These are phyloP conservation scores for Pseudocercospora vitis DNA, from an alignment of 2,329 filamentous ascomycete species.

Conservation along the genomic window DNA sequence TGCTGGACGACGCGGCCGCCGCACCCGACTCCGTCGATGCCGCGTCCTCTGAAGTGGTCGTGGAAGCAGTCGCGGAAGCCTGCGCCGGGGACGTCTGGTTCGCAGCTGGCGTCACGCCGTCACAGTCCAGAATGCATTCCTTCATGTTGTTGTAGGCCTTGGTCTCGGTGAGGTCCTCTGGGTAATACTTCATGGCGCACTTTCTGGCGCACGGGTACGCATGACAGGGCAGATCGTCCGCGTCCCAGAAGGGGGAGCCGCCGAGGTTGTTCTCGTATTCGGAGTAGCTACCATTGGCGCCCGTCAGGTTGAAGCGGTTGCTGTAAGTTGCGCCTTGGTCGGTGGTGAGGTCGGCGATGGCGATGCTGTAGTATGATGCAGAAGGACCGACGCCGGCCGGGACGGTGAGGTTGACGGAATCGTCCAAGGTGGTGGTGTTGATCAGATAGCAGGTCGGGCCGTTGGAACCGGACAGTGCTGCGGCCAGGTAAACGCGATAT, in stretches of 20 bases:
- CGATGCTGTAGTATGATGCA: slow-evolving; percentile 36
- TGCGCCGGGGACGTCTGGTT: slow-evolving; percentile 21
- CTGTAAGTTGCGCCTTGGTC: slow-evolving; percentile 28
- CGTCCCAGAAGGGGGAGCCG: slow-evolving; percentile 35
- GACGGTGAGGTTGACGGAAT: slow-evolving; percentile 35
- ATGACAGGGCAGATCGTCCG: slow-evolving; percentile 33
- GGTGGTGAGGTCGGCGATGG: slow-evolving; percentile 31
- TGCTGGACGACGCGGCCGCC: slow-evolving; percentile 9
- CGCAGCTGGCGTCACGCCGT: slow-evolving; percentile 28
- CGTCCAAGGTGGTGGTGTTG: slow-evolving; percentile 35
- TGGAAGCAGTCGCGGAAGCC: slow-evolving; percentile 6
- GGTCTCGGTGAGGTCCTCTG: slow-evolving; percentile 29
- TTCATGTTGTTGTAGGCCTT: slow-evolving; percentile 32
- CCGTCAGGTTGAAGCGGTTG: slow-evolving; percentile 33
- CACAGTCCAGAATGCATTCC: slow-evolving; percentile 33
- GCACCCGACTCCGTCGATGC: background rate
- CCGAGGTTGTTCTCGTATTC: slow-evolving; percentile 34
- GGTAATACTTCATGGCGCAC: slow-evolving; percentile 33
- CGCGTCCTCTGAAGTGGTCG: background rate
- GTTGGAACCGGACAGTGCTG: slow-evolving; percentile 35
- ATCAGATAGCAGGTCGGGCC: slow-evolving; percentile 39
- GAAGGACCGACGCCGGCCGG: slow-evolving; percentile 37
- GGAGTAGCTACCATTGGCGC: slow-evolving; percentile 32
- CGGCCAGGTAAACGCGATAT: slow-evolving; percentile 40
- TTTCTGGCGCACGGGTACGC: slow-evolving; percentile 34